Evolutionary conservation across 2,329 filamentous ascomycete genomes (phyloP), one percentile per base, ranked within the genome.

Genomic region (Cladobotryum mycophilum): DNA sequence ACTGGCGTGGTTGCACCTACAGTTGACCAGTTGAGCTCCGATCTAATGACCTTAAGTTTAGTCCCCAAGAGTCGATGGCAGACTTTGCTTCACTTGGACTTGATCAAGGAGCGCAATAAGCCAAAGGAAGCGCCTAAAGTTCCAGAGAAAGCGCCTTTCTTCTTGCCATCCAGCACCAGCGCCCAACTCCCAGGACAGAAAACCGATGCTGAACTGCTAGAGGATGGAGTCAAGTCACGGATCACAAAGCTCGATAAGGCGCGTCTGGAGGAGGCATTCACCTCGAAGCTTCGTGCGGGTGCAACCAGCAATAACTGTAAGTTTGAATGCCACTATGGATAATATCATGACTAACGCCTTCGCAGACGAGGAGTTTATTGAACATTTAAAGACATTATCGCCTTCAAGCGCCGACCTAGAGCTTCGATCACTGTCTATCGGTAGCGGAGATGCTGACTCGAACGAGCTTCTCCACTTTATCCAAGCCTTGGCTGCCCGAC

Each of bases 131-230:
- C 91, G 0, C 91, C 91, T 14, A 96, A 96, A 70, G 80, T 84
- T 6, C 93, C 93, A 0, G 89, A 96, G 65, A 95, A 95, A 64
- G 92, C 92, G 0, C 95, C 93, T 0, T 97, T 97, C 76, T 97
- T 97, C 75, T 76, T 97, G 4, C 89, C 90, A 0, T 85, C 85
- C 0, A 72, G 85, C 4, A 75, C 76, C 6, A 69, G 65, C 4
- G 69, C 68, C 1, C 67, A 68, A 30, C 61, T 70, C 1, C 73
- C 79, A 50, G 61, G 55, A 2, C 62, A 65, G 12, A 63, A 69
- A 38, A 58, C 60, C 11, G 58, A 63, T 14, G 34, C 61, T 3
- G 64, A 67, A 36, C 61, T 61, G 11, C 66, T 64, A 1, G 69
- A 71, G 13, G 67, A 73, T 2, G 78, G 81, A 54, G 64, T 61